phyloP scores from a whole-genome alignment of 2,329 filamentous ascomycete genomes.

The Chaetomiaceae sp. region DNA sequence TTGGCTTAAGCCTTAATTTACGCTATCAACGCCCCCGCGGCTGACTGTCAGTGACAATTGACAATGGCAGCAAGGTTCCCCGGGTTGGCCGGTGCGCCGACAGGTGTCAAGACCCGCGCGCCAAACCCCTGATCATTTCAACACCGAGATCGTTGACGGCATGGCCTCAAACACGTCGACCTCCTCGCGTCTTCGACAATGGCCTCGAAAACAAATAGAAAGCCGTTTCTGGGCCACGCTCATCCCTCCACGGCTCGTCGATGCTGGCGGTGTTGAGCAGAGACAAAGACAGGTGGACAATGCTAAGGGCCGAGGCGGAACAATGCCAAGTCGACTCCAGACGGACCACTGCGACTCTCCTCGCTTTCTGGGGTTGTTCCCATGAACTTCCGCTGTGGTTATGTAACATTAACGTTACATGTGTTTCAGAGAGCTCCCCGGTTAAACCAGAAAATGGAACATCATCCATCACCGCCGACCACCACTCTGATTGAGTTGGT shows the following conservation, averaged over 20 bases:
- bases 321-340: not conserved
- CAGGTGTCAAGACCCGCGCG: not conserved
- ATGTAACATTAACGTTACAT: too few relatives aligned
- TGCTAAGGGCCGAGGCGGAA: not conserved
- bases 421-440: too few relatives aligned
- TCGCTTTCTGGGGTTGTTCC: too few relatives aligned
- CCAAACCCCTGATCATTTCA: not conserved
- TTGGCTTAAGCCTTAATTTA: too few relatives aligned
- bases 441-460: not conserved
- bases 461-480: not conserved
- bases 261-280: not conserved
- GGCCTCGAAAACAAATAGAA: not conserved
- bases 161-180: not conserved
- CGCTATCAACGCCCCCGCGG: not conserved
- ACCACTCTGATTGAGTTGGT: constrained; percentile 8
- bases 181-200: not conserved
- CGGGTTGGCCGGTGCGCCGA: not conserved
- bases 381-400: too few relatives aligned
- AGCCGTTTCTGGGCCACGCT: not conserved
- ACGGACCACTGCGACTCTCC: too few relatives aligned
- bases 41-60: not conserved
- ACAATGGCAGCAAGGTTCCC: not conserved
- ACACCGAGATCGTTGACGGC: not conserved
- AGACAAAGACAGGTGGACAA: not conserved
- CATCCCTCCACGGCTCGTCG: too few relatives aligned